Base-by-base conservation (phyloP, 2,329 filamentous ascomycete species). In the Cercospora citrullina region DNA sequence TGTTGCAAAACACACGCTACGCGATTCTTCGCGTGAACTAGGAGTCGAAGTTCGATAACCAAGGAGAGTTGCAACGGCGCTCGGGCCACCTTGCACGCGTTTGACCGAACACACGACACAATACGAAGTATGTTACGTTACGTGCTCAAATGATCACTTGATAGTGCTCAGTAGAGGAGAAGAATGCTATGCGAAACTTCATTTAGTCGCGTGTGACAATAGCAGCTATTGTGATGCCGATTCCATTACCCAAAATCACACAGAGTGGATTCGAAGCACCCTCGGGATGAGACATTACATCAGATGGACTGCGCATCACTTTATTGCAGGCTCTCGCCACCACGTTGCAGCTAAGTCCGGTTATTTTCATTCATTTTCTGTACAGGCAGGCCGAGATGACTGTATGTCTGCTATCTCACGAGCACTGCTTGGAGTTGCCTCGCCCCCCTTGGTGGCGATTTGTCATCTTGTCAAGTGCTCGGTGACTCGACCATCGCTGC, bases 1-100 rank as follows among this genome's bases (percentile, higher is more conserved):
- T 68, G 66, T 68, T 55, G 63, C 48, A 39, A 55, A 12, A 36
- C 55, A 59, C 55, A 58, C 64, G 18, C 30, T 42, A 61, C 64
- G 64, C 64, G 64, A 65, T 53, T 60, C 45, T 58, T 33, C 16
- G 28, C 55, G 21, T 30, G 28, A 31, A 18, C 55, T 28, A 53
- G 48, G 48, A 53, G 36, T 39, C 36, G 36, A 39, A 39, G 36
- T 39, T 39, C 36, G 36, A 39, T 53, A 53, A 53, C 48, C 48
- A 21, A 53, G 48, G 48, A 28, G 23, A 28, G 28, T 59, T 36
- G 55, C n/a, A 36, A 36, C 5, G n/a, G 3, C n/a, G 53, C 26
- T 59, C 55, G 26, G 55, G 10, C 26, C 31, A 30, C 31, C 26
- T 48, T 23, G 42, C 53, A 23, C 53, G 23, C 53, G 55, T 59